Evolutionary conservation across 2,329 filamentous ascomycete species (phyloP), one percentile per base, ranked within the genome.

Genomic region (Pseudogymnoascus sp.): DNA sequence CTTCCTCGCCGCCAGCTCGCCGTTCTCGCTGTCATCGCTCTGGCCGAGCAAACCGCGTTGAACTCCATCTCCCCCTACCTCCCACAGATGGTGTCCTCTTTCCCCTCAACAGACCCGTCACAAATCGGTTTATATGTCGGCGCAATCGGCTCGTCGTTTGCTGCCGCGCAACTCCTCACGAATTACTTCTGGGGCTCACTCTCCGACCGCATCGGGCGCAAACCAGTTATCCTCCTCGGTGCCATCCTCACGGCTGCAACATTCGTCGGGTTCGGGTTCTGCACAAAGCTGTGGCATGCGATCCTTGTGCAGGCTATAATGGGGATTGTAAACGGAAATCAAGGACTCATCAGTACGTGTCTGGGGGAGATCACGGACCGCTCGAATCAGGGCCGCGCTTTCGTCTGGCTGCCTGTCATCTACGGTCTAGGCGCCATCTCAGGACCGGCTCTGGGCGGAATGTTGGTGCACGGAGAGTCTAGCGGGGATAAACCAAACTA

Each of bases 61-160:
- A 99, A 99, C 75, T 96, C 92, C 22, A 97, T 99, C 71, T 90
- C 89, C 10, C 95, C 95, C 0, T 99, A 99, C 75, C 84, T 99
- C 1, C 95, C 95, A 0, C 85, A 92, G 69, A 98, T 99, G 93
- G 88, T 93, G 1, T 84, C 86, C 22, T 87, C 86, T 0, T 98
- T 98, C 73, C 89, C 91, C 1, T 90, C 90, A 66, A 88, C 97
- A 19, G 83, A 89, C 19, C 76, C 82, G 1, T 81, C 80, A 5
- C 80, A 92, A 69, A 88, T 89, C 33, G 95, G 93, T 0, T 73
- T 98, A 43, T 98, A 96, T 73, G 92, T 98, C 0, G 95, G 95
- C 12, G 81, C 92, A 56, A 88, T 98, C 59, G 95, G 93, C 0
- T 96, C 91, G 6, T 84, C 90, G 0, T 99, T 99, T 74, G 95